Percentiles rank a stretch among this genome's conserved stretches.
These are phyloP conservation scores for Cutaneotrichosporon sp. DNA, from an alignment of 1,284 basidiomycete species.

Conservation along the genomic window DNA sequence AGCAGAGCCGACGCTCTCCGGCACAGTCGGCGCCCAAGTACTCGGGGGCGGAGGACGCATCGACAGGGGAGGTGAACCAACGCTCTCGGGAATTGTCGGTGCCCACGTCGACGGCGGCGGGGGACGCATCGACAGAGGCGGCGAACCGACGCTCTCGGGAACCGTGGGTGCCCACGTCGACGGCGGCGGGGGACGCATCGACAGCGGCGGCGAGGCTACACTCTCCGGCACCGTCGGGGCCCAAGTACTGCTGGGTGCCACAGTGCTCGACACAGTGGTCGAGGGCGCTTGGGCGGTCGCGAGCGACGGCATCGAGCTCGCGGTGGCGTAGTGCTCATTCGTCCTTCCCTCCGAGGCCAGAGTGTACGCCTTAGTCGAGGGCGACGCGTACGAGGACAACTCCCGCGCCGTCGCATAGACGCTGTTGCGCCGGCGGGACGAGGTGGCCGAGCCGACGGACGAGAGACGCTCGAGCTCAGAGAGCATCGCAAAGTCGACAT, in stretches of 20 bases:
- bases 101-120: neutral
- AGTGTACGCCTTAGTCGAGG: conserved; percentile 14
- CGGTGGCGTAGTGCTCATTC: neutral
- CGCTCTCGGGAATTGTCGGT: neutral
- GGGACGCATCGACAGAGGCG: neutral
- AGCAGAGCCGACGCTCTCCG: conserved; percentile 1
- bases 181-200: neutral
- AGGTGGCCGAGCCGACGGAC: conserved; percentile 14
- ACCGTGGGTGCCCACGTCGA: neutral
- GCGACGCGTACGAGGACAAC: conserved; percentile 14
- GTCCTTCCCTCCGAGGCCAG: neutral
- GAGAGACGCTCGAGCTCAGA: conserved; percentile 39
- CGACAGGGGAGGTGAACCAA: neutral
- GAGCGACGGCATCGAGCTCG: conserved; percentile 3
- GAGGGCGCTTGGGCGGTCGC: neutral
- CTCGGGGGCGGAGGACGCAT: neutral
- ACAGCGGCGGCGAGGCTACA: neutral
- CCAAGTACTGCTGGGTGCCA: neutral
- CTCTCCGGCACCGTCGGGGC: neutral
- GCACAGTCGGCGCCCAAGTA: neutral
- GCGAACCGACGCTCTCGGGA: neutral
- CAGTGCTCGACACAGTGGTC: neutral
- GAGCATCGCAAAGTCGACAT: conserved; percentile 30
- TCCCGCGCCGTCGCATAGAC: neutral
- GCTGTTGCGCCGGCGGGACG: neutral